These are phyloP conservation scores for Sequoiadendron giganteum DNA, from an alignment of 75 land plant genomes.

Conservation along the genomic window DNA sequence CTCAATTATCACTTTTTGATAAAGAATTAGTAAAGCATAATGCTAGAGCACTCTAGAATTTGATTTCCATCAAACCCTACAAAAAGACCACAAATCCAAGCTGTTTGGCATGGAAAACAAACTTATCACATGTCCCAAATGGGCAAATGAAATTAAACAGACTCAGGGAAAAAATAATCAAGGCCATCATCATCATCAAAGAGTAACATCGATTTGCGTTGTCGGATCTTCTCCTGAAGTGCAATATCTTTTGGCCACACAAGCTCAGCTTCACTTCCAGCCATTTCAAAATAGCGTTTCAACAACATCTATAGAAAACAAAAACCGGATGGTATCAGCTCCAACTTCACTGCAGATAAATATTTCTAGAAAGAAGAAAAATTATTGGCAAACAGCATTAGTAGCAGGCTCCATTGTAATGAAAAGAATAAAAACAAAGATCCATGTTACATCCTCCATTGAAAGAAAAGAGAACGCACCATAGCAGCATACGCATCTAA, in stretches of 20 bases:
- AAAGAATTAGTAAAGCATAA: background rate
- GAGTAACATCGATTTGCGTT: background rate
- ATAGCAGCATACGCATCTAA: slow-evolving; percentile 90
- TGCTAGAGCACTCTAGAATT: background rate
- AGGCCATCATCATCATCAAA: background rate
- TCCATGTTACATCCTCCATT: background rate
- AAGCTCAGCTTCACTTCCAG: slow-evolving; percentile 52
- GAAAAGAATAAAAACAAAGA: background rate
- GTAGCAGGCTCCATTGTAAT: background rate
- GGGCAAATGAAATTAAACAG: background rate
- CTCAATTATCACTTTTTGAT: background rate
- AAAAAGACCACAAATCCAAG: background rate
- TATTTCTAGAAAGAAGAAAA: background rate
- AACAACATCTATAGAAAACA: slow-evolving; percentile 41
- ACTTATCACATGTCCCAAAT: too few species aligned
- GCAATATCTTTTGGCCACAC: slow-evolving; percentile 50
- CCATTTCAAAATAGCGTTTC: slow-evolving; percentile 51
- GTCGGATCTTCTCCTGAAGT: slow-evolving; percentile 40
- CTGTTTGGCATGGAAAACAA: background rate
- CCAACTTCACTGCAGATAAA: background rate
- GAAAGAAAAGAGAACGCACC: slow-evolving; percentile 36
- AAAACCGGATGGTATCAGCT: background rate
- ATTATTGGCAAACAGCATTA: background rate
- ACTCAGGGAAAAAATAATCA: background rate
- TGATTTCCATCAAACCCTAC: background rate